Base-by-base conservation (phyloP, 108 stramenopile genomes). In the Stephanodiscus minutulus region DNA sequence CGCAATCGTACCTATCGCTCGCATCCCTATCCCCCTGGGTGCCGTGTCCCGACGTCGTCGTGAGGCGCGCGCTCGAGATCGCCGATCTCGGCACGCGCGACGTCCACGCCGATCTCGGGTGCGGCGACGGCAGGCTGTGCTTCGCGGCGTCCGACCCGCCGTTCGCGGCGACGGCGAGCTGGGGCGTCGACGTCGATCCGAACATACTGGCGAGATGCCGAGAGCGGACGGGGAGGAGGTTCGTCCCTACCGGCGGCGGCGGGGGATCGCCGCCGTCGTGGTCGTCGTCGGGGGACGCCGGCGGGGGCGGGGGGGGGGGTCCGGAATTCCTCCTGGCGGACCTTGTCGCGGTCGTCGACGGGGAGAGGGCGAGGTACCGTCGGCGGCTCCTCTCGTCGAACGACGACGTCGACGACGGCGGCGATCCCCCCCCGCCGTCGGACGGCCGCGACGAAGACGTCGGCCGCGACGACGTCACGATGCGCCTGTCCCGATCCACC, bases 61-160 rank as follows among this genome's bases (percentile, higher is more conserved):
- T 87, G 15, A 65, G 83, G 29, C 86, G 88, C 46, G 83, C 85
- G 3, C 77, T 95, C 64, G 91, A 95, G 65, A 73, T 91, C 13
- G 87, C 94, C 10, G 52, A 82, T 9, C 85, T 81, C 10, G 27
- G 53, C 1, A 17, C 77, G 13, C 47, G 77, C 0, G 91, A 89
- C 61, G 49, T 77, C n/a, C 94, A 95, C 61, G 88, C 83, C 12
- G 94, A 95, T 63, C 61, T 95, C 10, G 94, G 94, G 13, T 90
- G 82, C 21, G 94, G 94, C n/a, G 94, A 95, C 68, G 94, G 94
- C 7, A 82, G 94, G 18, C 79, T 92, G 18, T 90, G 90, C 66
- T 92, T 92, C 72, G 79, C 76, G 66, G 88, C 91, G 9, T 70
- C 90, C 21, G 85, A 86, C 35, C 58, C 61, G 21, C 72, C 77